These are phyloP conservation scores for Magnusiomyces paraingens DNA, from an alignment of 1,139 yeast genomes.

Conservation along the genomic window DNA sequence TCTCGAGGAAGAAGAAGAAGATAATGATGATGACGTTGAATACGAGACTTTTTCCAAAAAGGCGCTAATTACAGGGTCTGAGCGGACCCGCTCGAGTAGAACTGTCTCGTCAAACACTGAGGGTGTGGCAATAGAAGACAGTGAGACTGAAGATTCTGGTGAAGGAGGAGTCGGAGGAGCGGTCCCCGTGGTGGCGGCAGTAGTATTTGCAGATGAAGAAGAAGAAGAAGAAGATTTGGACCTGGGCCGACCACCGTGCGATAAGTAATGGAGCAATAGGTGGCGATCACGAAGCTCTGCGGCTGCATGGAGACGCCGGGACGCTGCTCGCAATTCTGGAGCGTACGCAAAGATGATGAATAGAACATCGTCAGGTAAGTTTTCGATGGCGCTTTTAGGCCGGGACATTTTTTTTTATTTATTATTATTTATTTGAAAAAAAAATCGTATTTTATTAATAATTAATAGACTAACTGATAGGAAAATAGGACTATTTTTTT, in stretches of 20 bases:
- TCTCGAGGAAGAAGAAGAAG: neutral
- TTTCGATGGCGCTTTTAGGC: constrained; percentile 1
- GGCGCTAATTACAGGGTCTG: constrained; percentile 4
- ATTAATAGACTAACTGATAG: too few species aligned
- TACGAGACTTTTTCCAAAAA: constrained; percentile 8
- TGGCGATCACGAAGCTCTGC: constrained; percentile 14
- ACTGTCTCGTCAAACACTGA: constrained; percentile 3
- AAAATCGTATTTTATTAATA: neutral
- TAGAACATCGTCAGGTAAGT: constrained; percentile 12
- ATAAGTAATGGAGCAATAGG: neutral
- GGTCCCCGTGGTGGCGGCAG: too few species aligned
- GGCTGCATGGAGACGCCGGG: constrained; percentile 3
- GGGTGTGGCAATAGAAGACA: neutral
- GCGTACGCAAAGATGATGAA: constrained; percentile 5
- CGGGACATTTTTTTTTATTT: neutral
- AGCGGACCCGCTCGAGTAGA: constrained; percentile 4
- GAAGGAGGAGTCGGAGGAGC: neutral
- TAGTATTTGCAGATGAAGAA: too few species aligned
- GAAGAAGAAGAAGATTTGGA: too few species aligned
- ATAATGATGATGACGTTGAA: neutral
- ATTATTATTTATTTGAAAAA: neutral
- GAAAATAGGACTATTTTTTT: too few species aligned
- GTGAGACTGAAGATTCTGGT: neutral
- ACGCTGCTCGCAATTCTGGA: constrained; percentile 10
- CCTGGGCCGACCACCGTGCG: neutral